A percentile compares a stretch with the other conserved stretches of the same genome.
These are phyloP conservation scores for Cynanchum wilfordii DNA, from an alignment of 257 asterid genomes.

Conservation along the genomic window DNA sequence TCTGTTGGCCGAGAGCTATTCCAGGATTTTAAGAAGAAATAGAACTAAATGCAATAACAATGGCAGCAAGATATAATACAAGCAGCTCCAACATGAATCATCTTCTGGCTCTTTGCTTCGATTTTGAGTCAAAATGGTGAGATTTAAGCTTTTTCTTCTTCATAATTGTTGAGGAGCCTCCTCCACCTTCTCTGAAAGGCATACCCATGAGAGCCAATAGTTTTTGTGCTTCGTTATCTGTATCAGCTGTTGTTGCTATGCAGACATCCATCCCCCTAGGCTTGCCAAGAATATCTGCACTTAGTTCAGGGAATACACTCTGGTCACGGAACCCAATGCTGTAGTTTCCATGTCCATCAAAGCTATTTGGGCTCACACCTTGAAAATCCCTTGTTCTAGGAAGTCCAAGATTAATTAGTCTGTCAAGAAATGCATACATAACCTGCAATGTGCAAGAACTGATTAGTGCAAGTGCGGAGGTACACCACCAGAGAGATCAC, in stretches of 20 bases:
- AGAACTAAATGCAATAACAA: neutral
- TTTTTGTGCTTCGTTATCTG: constrained; percentile 74
- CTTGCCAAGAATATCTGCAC: constrained; percentile 66
- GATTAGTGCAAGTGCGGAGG: neutral
- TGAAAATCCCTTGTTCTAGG: constrained; percentile 92
- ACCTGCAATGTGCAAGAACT: constrained; percentile 40
- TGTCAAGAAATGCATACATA: constrained; percentile 85
- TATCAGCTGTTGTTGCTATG: constrained; percentile 72
- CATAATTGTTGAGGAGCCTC: constrained; percentile 29
- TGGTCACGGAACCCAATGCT: constrained; percentile 86
- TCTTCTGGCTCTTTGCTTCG: constrained; percentile 50
- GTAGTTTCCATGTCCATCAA: constrained; percentile 92
- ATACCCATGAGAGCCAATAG: constrained; percentile 89
- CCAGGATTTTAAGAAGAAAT: neutral
- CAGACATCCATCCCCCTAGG: constrained; percentile 97
- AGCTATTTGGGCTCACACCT: constrained; percentile 84
- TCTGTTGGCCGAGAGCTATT: neutral
- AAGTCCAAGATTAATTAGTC: constrained; percentile 87
- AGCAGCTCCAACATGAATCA: constrained; percentile 12
- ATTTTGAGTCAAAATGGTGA: constrained; percentile 85
- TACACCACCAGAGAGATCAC: neutral
- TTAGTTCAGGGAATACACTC: constrained; percentile 86
- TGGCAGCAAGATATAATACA: neutral
- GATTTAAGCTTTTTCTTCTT: constrained; percentile 84
- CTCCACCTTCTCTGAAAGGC: constrained; percentile 78